A percentile compares a stretch with the other conserved stretches of the same genome.
phyloP scores from a whole-genome alignment of 495 filamentous ascomycete species.

The Podospora australis region DNA sequence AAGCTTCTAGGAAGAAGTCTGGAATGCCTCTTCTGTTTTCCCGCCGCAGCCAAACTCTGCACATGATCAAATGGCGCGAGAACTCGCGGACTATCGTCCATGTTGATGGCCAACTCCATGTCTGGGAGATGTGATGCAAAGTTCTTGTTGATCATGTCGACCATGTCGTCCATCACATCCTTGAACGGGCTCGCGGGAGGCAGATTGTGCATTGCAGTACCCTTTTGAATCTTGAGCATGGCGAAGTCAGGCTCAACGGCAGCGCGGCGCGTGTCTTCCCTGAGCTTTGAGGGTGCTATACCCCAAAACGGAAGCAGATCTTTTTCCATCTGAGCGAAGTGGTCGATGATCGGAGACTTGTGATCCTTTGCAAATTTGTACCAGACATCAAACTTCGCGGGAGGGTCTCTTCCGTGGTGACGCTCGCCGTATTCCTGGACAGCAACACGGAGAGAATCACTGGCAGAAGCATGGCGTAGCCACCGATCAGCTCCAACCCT shows the following conservation, averaged over 20 bases:
- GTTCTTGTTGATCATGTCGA: slow-evolving; percentile 56
- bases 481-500: slow-evolving; percentile 41
- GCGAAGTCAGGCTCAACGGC: slow-evolving; percentile 33
- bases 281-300: slow-evolving; percentile 53
- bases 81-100: slow-evolving; percentile 71
- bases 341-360: slow-evolving; percentile 63
- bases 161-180: slow-evolving; percentile 54
- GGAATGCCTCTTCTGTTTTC: slow-evolving; percentile 21
- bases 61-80: slow-evolving; percentile 61
- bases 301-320: slow-evolving; percentile 72
- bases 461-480: slow-evolving; percentile 39
- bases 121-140: slow-evolving; percentile 68
- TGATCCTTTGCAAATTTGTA: slow-evolving; percentile 61
- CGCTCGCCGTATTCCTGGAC: slow-evolving; percentile 53
- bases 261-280: slow-evolving; percentile 32
- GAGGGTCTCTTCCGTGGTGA: slow-evolving; percentile 51
- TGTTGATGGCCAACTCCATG: slow-evolving; percentile 77
- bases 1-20: slow-evolving; percentile 28
- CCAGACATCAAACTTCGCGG: slow-evolving; percentile 65
- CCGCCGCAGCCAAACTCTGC: slow-evolving; percentile 31
- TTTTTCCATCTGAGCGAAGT: slow-evolving; percentile 65
- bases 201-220: slow-evolving; percentile 41
- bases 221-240: slow-evolving; percentile 40
- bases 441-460: slow-evolving; percentile 46
- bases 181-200: slow-evolving; percentile 41